Evolutionary conservation across 805 yeast species (phyloP).

Genomic region (Clavispora santaluciae): DNA sequence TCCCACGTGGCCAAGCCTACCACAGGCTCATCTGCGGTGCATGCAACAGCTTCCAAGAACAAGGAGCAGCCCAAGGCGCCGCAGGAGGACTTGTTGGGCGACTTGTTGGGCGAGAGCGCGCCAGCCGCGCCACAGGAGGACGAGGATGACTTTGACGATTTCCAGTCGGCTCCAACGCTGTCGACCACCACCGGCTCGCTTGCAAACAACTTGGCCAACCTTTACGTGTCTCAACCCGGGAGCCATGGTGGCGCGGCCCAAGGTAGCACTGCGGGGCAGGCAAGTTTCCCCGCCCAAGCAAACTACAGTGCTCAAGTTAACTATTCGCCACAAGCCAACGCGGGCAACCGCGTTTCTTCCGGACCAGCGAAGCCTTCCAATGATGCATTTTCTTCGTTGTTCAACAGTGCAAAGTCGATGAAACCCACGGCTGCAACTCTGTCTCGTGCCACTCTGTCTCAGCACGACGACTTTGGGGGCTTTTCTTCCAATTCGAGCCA

Average conservation of each 20-base stretch:
- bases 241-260: neutral
- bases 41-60: conserved; percentile 25
- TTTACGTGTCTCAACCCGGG: conserved; percentile 20
- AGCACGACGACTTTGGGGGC: conserved; percentile 26
- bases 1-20: conserved; percentile 27
- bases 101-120: conserved; percentile 30
- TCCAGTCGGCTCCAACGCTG: conserved; percentile 61
- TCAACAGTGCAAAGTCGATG: conserved; percentile 58
- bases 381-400: conserved; percentile 72
- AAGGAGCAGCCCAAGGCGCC: conserved; percentile 23
- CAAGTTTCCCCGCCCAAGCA: conserved; percentile 9
- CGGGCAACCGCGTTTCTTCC: conserved; percentile 23
- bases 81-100: conserved; percentile 47
- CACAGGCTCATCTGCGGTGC: conserved; percentile 31
- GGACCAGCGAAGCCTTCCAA: conserved; percentile 40
- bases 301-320: conserved; percentile 12
- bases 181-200: conserved; percentile 12
- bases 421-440: conserved; percentile 8
- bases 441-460: conserved; percentile 6
- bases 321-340: conserved; percentile 7
- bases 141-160: conserved; percentile 78
- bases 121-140: conserved; percentile 40
- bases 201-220: conserved; percentile 18
- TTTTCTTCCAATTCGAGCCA: conserved; percentile 21
- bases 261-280: too few species aligned